Evolutionary conservation across 2,329 filamentous ascomycete genomes (phyloP), one percentile per base, ranked within the genome.

Genomic region (Intubia oerlemansii): DNA sequence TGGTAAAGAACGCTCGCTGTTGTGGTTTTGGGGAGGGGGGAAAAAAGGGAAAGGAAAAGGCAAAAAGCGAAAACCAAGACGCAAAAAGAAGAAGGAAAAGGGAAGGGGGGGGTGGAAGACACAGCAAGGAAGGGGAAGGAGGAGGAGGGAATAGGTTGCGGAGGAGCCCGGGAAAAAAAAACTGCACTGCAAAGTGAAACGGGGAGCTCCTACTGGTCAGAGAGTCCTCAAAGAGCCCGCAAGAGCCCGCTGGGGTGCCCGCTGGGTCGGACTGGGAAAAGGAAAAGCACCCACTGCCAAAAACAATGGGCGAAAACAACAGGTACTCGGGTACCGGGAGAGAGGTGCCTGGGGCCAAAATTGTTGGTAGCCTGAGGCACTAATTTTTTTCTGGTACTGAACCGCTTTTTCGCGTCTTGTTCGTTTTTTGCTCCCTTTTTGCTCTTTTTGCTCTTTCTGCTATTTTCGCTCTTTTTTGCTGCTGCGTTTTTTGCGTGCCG

Each of bases 151-250:
- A 27, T 25, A 30, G 30, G 31, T 30, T 37, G 30, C 37, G 35
- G 37, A 39, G 37, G 32, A 36, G 33, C 35, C 37, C 37, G 37
- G 37, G 33, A 37, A 39, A 39, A 37, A 39, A 39, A 37, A 36
- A 34, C 31, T 32, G 30, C 35, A 36, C 25, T 35, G 36, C 34
- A 31, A 34, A 38, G 27, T 26, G 32, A 34, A 38, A 38, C 32
- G 31, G 20, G 36, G 34, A 36, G 36, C 34, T 38, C 34, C 27
- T 35, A 32, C 34, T 37, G 30, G n/a, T n/a, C n/a, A n/a, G n/a
- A n/a, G n/a, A n/a, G n/a, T n/a, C n/a, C n/a, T n/a, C n/a, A n/a
- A n/a, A n/a, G n/a, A n/a, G n/a, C n/a, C n/a, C n/a, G n/a, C n/a
- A n/a, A n/a, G n/a, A n/a, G n/a, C n/a, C n/a, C n/a, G n/a, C n/a